Evolutionary conservation across 305 asterid genomes (phyloP).

Genomic region (Coffea humblotiana): DNA sequence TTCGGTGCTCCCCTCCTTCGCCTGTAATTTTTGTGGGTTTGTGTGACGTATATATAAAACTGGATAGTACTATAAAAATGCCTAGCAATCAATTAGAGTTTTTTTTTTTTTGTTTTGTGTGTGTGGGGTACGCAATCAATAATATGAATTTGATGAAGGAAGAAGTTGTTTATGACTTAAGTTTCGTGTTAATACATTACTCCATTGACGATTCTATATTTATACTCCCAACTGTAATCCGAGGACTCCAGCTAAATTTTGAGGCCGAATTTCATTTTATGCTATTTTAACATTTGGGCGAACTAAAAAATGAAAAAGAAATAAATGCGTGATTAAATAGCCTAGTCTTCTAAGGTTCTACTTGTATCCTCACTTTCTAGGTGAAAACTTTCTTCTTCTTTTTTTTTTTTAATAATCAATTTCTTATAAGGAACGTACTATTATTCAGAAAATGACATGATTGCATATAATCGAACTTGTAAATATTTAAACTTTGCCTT

Average conservation of each 20-base stretch:
- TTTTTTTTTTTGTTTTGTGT: not conserved
- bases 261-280: not conserved
- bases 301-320: not conserved
- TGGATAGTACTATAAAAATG: not conserved
- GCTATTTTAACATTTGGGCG: not conserved
- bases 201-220: not conserved
- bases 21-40: not conserved
- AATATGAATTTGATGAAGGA: no score
- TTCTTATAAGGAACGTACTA: no score
- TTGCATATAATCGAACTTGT: no score
- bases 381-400: no score
- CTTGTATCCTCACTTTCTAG: no score
- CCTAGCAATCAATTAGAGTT: not conserved
- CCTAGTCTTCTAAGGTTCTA: no score
- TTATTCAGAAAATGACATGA: no score
- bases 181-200: accelerated
- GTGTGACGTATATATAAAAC: not conserved
- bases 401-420: no score
- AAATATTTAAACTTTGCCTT: no score
- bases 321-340: not conserved
- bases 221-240: not conserved
- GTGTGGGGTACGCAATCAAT: no score
- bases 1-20: not conserved
- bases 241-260: not conserved
- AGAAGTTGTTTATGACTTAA: no score